Percentiles rank a stretch among this genome's conserved stretches.
phyloP scores from a whole-genome alignment of 1,284 basidiomycete species.

The Tilletiopsis washingtonensis region DNA sequence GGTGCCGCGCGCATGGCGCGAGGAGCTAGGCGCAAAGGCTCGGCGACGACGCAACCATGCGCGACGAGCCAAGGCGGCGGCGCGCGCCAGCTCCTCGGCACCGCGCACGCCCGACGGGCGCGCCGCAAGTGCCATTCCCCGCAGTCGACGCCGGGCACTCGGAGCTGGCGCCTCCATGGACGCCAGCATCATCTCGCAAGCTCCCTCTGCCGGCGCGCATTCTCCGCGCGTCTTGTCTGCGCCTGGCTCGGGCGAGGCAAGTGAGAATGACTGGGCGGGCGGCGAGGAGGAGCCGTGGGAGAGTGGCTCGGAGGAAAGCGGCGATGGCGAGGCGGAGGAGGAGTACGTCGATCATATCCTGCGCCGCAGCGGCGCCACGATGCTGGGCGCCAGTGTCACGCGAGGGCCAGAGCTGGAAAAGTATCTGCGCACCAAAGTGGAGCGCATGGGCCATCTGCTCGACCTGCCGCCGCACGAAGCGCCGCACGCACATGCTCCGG shows the following conservation, averaged over 20 bases:
- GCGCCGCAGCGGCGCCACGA: conserved; percentile 63
- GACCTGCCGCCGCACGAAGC: conserved; percentile 52
- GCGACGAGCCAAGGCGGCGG: too few species aligned
- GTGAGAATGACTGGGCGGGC: conserved; percentile 11
- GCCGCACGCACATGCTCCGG: neutral
- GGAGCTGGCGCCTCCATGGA: neutral
- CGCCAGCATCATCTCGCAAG: conserved; percentile 2
- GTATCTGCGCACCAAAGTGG: conserved; percentile 89
- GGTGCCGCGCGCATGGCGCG: conserved; percentile 82
- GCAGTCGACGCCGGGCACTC: too few species aligned
- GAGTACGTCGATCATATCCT: conserved; percentile 48
- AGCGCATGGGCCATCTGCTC: conserved; percentile 92
- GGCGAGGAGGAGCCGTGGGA: conserved; percentile 22
- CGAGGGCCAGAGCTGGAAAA: conserved; percentile 83
- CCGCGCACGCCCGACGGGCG: too few species aligned
- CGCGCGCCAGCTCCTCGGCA: neutral
- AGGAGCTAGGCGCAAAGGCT: conserved; percentile 3
- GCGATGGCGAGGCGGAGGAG: conserved; percentile 19
- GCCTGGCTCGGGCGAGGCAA: neutral
- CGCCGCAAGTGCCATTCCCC: neutral
- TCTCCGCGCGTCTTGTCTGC: too few species aligned
- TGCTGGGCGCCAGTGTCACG: conserved; percentile 73
- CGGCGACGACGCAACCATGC: neutral
- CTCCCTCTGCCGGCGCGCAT: neutral
- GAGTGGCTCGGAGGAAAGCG: conserved; percentile 21